phyloP scores from a whole-genome alignment of 2,329 filamentous ascomycete species.

The Pseudocercospora macadamiae region DNA sequence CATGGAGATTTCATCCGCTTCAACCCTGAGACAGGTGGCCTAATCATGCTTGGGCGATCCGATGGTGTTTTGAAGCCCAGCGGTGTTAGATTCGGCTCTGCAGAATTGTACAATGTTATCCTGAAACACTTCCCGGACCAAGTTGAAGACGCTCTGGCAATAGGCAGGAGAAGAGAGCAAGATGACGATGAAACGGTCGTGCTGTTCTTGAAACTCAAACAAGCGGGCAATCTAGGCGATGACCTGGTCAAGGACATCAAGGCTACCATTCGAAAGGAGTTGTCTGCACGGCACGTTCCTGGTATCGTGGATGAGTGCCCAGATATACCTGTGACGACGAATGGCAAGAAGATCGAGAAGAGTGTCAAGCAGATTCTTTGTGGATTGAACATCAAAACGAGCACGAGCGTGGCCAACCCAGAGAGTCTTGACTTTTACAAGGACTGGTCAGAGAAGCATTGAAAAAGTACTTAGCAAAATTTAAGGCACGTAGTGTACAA shows the following conservation, averaged over 20 bases:
- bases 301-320: constrained; percentile 78
- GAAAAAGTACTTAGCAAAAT: too few species aligned
- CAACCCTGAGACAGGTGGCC: constrained; percentile 71
- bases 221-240: constrained; percentile 59
- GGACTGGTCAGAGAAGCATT: constrained; percentile 67
- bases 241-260: constrained; percentile 68
- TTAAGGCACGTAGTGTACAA: too few species aligned
- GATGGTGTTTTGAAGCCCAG: constrained; percentile 92
- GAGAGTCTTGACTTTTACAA: constrained; percentile 88
- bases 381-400: constrained; percentile 82
- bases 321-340: constrained; percentile 87
- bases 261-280: constrained; percentile 69
- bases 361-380: constrained; percentile 96
- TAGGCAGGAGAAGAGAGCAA: constrained; percentile 71
- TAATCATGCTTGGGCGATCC: constrained; percentile 88
- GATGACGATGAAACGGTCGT: constrained; percentile 86
- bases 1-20: constrained; percentile 88
- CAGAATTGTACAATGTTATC: constrained; percentile 96
- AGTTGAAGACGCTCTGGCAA: constrained; percentile 83
- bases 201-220: constrained; percentile 79
- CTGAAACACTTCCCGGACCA: constrained; percentile 77
- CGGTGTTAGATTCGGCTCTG: constrained; percentile 87
- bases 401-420: constrained; percentile 90
- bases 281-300: constrained; percentile 89
- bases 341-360: constrained; percentile 98